These are phyloP conservation scores for Fragaria vesca DNA, from an alignment of 306 rosid species.

Conservation along the genomic window DNA sequence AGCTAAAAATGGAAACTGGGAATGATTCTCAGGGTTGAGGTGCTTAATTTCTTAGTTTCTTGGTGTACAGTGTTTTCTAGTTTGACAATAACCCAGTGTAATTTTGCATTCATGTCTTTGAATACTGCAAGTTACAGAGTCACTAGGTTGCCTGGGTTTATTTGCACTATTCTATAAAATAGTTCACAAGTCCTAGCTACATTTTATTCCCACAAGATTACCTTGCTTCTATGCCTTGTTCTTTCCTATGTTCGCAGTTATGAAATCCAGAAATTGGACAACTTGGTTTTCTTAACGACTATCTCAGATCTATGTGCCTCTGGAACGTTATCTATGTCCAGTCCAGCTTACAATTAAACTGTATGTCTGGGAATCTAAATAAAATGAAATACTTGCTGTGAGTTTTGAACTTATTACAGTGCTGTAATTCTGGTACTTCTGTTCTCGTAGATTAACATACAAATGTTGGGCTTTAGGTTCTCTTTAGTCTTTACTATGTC, in stretches of 20 bases:
- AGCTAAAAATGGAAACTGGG: background rate
- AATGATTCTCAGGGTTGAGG: background rate
- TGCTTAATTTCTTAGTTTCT: background rate
- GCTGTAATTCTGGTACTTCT: no score
- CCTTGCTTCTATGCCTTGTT: background rate
- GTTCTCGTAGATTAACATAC: no score
- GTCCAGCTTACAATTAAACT: background rate
- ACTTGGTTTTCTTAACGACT: background rate
- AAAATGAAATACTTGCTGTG: background rate
- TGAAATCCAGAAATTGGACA: background rate
- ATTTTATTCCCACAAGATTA: background rate
- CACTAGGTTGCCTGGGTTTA: background rate
- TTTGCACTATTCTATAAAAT: background rate
- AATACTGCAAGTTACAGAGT: background rate
- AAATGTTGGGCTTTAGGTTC: background rate
- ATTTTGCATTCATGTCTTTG: background rate
- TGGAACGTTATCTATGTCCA: background rate
- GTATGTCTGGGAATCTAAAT: background rate
- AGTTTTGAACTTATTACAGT: no score
- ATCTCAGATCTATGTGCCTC: background rate
- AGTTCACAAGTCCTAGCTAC: background rate
- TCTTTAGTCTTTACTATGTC: background rate
- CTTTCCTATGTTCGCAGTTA: background rate
- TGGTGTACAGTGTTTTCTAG: constrained; percentile 12
- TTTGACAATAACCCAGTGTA: background rate